These are phyloP conservation scores for Calonectria crousiana DNA, from an alignment of 2,329 filamentous ascomycete species.

Conservation along the genomic window DNA sequence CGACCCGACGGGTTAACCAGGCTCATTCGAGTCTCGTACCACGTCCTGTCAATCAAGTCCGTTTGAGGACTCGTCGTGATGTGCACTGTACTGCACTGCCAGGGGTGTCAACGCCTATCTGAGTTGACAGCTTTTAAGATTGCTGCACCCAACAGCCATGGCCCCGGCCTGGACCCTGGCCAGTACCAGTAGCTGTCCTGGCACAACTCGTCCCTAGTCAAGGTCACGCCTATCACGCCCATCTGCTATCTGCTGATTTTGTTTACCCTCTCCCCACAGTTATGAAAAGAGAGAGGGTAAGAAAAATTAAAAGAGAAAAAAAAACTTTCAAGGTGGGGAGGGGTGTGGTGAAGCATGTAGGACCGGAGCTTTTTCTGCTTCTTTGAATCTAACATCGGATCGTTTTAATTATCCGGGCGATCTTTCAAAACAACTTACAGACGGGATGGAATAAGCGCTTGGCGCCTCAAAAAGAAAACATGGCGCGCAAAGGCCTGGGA, in stretches of 20 bases:
- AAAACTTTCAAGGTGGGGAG: background rate
- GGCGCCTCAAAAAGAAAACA: background rate
- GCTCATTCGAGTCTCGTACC: slow-evolving; percentile 5
- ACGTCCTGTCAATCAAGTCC: slow-evolving; percentile 4
- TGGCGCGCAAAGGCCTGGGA: background rate
- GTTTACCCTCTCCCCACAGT: background rate
- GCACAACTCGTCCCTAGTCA: background rate
- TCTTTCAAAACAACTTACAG: background rate
- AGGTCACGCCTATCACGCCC: background rate
- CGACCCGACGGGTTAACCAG: background rate
- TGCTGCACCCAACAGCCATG: slow-evolving; percentile 1
- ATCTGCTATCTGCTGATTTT: slow-evolving; percentile 6
- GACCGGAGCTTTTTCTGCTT: background rate
- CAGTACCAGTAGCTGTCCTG: background rate
- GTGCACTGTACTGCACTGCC: background rate
- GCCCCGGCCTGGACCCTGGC: background rate
- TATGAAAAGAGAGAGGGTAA: background rate
- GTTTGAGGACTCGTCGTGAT: background rate
- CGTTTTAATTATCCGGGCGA: slow-evolving; percentile 10
- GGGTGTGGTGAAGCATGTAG: background rate
- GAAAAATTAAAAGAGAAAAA: background rate
- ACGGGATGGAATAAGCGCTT: slow-evolving; percentile 6
- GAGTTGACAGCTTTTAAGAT: slow-evolving; percentile 4
- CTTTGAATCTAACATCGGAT: slow-evolving; percentile 11
- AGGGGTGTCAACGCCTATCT: background rate